Conservation (phyloP, 192 early-diverging fungal species). For the Lunasporangiospora selenospora region DNA sequence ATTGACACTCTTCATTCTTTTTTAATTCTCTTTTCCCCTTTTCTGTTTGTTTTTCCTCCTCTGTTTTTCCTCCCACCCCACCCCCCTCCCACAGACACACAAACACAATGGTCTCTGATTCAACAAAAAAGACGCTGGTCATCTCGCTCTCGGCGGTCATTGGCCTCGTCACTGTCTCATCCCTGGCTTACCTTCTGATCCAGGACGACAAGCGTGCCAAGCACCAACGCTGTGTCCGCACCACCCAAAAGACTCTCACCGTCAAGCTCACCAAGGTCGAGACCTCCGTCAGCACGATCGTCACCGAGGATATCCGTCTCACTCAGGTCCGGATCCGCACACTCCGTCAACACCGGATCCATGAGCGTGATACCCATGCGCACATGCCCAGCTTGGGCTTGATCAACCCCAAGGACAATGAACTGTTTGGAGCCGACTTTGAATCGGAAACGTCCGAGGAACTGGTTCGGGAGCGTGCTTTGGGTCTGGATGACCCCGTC, state of each 20-base stretch:
- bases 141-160: constrained; percentile 32
- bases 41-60: neutral
- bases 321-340: constrained; percentile 34
- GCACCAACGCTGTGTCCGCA: constrained; percentile 20
- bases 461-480: constrained; percentile 22
- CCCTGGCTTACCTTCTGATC: constrained; percentile 37
- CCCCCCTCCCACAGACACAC: neutral
- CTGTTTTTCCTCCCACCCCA: no score
- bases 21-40: neutral
- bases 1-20: neutral
- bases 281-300: constrained; percentile 2
- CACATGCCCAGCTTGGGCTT: constrained; percentile 9
- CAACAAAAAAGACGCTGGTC: constrained; percentile 36
- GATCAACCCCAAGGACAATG: constrained; percentile 24
- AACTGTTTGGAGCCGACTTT: constrained; percentile 6
- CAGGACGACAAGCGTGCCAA: constrained; percentile 43
- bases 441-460: constrained; percentile 33
- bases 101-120: constrained; percentile 33
- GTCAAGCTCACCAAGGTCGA: constrained; percentile 20
- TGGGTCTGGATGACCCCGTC: constrained; percentile 17
- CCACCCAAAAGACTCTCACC: constrained; percentile 21
- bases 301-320: constrained; percentile 30
- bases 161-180: constrained; percentile 31
- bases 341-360: constrained; percentile 17
- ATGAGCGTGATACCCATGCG: constrained; percentile 19